Conservation (phyloP, 805 yeast species). For the Metschnikowia sp. region DNA sequence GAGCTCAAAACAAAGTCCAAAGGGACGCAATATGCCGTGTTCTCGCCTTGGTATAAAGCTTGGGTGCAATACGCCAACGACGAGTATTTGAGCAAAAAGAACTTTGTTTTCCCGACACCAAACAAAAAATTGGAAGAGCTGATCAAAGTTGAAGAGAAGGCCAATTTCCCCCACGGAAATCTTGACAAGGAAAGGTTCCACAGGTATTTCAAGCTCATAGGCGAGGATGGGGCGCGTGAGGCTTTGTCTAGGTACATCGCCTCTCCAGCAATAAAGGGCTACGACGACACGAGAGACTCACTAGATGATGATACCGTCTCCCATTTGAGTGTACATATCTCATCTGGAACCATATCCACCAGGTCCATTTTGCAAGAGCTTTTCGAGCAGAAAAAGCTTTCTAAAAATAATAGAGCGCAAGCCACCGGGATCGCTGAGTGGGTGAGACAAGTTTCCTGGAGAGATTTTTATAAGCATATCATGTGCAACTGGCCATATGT, state of each 20-base stretch:
- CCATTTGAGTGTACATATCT: slow-evolving; percentile 43
- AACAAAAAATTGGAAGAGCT: slow-evolving; percentile 11
- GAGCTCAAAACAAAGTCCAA: slow-evolving; percentile 29
- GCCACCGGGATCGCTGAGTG: slow-evolving; percentile 40
- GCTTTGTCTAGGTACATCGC: slow-evolving; percentile 20
- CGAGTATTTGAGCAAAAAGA: slow-evolving; percentile 10
- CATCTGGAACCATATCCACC: slow-evolving; percentile 46
- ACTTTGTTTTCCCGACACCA: slow-evolving; percentile 14
- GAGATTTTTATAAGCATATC: slow-evolving; percentile 54
- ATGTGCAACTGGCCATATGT: slow-evolving; percentile 48
- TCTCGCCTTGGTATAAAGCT: slow-evolving; percentile 41
- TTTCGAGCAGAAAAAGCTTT: slow-evolving; percentile 21
- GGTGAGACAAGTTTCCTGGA: slow-evolving; percentile 55
- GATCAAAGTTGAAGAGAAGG: slow-evolving; percentile 10
- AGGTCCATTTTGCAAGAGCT: slow-evolving; percentile 34
- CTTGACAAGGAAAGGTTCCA: slow-evolving; percentile 20
- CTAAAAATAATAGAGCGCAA: slow-evolving; percentile 22
- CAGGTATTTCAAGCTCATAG: slow-evolving; percentile 24
- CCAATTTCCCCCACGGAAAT: slow-evolving; percentile 14
- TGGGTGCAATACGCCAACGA: slow-evolving; percentile 34
- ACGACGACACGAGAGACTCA: slow-evolving; percentile 30
- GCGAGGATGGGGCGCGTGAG: slow-evolving; percentile 33
- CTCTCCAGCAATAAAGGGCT: slow-evolving; percentile 24
- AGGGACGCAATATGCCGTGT: slow-evolving; percentile 42
- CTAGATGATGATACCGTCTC: slow-evolving; percentile 34